Percentiles rank a stretch among this genome's conserved stretches.
phyloP scores from a whole-genome alignment of 2,329 filamentous ascomycete genomes.

The Trichoderma lentiforme region DNA sequence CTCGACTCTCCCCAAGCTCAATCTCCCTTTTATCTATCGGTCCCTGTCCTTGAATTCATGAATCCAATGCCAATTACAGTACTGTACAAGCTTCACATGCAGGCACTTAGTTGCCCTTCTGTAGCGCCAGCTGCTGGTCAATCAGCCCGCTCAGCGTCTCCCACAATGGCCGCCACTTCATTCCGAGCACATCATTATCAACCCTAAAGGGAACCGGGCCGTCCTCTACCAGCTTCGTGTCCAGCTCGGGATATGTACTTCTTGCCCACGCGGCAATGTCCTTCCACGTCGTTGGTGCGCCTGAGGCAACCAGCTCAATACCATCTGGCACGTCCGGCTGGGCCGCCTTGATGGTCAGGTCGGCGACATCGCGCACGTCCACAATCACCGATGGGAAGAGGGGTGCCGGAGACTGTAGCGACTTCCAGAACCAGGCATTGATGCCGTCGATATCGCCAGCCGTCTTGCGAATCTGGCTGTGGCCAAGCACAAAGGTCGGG shows the following conservation, averaged over 20 bases:
- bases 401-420: slow-evolving; percentile 13
- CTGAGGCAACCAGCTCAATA: slow-evolving; percentile 8
- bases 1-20: not conserved
- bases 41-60: not conserved
- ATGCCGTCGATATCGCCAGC: slow-evolving; percentile 15
- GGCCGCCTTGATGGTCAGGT: slow-evolving; percentile 8
- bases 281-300: not conserved
- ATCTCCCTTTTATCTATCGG: not conserved
- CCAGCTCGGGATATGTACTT: not conserved
- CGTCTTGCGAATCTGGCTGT: slow-evolving; percentile 17
- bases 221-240: not conserved
- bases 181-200: not conserved
- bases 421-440: slow-evolving; percentile 18
- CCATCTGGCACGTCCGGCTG: not conserved
- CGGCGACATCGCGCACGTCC: slow-evolving; percentile 19
- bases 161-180: slow-evolving; percentile 4
- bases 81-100: not conserved
- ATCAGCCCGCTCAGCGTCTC: slow-evolving; percentile 1
- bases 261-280: not conserved
- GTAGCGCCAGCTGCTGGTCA: slow-evolving; percentile 2
- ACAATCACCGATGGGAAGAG: slow-evolving; percentile 13
- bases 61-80: too few relatives aligned
- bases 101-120: not conserved
- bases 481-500: slow-evolving; percentile 21
- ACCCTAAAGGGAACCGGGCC: not conserved